Evolutionary conservation across 108 stramenopile genomes (phyloP), one percentile per base, ranked within the genome.

Genomic region (Licmophora abbreviata): DNA sequence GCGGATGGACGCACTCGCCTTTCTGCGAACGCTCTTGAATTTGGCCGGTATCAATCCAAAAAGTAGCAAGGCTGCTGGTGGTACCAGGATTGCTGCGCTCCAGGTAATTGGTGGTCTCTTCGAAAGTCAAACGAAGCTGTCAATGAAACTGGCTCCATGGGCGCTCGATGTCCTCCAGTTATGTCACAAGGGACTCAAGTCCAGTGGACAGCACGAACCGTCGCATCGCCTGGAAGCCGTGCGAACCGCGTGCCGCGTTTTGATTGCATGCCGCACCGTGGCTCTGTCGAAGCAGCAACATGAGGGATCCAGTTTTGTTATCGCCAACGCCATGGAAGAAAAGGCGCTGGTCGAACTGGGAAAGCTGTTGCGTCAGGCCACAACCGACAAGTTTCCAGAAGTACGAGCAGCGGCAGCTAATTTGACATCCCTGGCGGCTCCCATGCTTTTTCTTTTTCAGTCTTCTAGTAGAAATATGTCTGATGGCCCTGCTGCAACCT

Each of bases 251-350:
- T 60, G 61, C 35, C 51, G 71, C 23, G 65, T 76, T 24, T 69
- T 61, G 22, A 58, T 83, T 46, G 81, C 81, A 2, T 92, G 83
- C 35, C 71, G 89, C 43, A 32, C 29, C 1, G 61, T 76, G 4
- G 54, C 40, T 50, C 14, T 66, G 29, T 44, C 34, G 17, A 64
- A 75, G 18, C 61, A 52, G 17, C 43, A 57, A 21, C 17, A 51
- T 23, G 14, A 28, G 33, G 0, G 5, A 6, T 4, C 10, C 48
- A 33, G 9, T 12, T 70, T 85, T 21, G 54, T 79, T 7, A 31
- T 79, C 9, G 64, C 69, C 18, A 78, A 78, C 1, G 79, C 75
- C 17, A 46, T 85, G 68, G 89, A 92, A 54, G 89, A 83, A 21
- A 66, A 54, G 50, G 76, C 73, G 12, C 60, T 77, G 9, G 21